Conservation (phyloP, 164 flowering plant species). For the Berberis thunbergii region DNA sequence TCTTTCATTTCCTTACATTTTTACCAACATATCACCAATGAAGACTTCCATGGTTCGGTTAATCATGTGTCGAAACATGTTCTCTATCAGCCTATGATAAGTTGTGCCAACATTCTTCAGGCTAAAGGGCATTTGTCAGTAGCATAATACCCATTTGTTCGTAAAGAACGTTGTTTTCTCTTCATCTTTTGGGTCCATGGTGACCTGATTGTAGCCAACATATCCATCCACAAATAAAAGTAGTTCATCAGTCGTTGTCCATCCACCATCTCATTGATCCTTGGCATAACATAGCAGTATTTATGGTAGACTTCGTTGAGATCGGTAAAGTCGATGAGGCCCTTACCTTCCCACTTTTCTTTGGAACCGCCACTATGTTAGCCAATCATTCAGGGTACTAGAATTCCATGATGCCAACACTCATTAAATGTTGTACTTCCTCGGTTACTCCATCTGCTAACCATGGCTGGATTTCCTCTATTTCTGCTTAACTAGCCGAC, state of each 20-base stretch:
- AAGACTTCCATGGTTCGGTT: background rate
- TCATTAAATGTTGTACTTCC: too few relatives aligned
- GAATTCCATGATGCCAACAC: background rate
- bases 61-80: background rate
- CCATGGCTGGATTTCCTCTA: too few relatives aligned
- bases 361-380: background rate
- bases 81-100: background rate
- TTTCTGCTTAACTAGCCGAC: too few relatives aligned
- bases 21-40: background rate
- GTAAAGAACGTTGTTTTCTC: too few relatives aligned
- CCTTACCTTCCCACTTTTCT: background rate
- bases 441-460: too few relatives aligned
- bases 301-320: too few relatives aligned
- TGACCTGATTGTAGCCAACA: background rate
- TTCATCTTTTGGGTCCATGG: too few relatives aligned
- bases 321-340: too few relatives aligned
- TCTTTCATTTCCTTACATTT: background rate
- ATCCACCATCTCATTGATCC: background rate
- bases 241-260: background rate
- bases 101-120: background rate
- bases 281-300: background rate
- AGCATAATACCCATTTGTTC: too few relatives aligned
- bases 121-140: background rate
- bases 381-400: background rate
- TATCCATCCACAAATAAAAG: background rate